These are phyloP conservation scores for Heritiera fomes DNA, from an alignment of 345 rosid genomes.

Conservation along the genomic window DNA sequence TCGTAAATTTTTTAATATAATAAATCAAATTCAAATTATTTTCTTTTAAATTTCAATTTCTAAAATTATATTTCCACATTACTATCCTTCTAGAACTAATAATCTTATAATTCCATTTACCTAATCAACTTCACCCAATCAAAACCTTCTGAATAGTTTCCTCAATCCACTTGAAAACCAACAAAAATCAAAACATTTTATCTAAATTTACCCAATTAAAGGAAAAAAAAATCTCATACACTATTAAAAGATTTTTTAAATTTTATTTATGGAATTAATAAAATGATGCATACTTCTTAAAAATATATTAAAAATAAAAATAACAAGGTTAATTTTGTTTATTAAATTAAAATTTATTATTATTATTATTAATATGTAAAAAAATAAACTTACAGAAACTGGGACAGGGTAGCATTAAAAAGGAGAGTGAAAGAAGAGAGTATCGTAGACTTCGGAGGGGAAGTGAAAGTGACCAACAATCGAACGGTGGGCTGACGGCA, in stretches of 20 bases:
- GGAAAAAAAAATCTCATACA: too few species aligned
- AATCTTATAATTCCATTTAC: background rate
- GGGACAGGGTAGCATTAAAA: background rate
- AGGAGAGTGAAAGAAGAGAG: background rate
- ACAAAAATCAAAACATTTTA: background rate
- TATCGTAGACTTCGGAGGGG: background rate
- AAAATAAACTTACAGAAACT: too few species aligned
- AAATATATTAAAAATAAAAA: too few species aligned
- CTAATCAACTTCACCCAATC: background rate
- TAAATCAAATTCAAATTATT: too few species aligned
- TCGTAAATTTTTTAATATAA: too few species aligned
- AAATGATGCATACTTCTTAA: too few species aligned
- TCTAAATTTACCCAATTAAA: background rate
- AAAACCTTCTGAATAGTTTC: background rate
- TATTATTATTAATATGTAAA: too few species aligned
- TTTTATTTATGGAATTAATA: too few species aligned
- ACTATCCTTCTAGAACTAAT: background rate
- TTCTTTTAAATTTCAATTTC: too few species aligned
- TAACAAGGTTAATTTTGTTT: too few species aligned
- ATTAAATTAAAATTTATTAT: too few species aligned
- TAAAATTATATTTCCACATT: background rate
- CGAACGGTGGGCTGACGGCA: background rate
- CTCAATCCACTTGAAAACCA: background rate
- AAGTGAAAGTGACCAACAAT: constrained; percentile 41
- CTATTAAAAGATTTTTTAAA: too few species aligned